Evolutionary conservation across 257 asterid species (phyloP), one percentile per base, ranked within the genome.

Genomic region (Cynanchum wilfordii): DNA sequence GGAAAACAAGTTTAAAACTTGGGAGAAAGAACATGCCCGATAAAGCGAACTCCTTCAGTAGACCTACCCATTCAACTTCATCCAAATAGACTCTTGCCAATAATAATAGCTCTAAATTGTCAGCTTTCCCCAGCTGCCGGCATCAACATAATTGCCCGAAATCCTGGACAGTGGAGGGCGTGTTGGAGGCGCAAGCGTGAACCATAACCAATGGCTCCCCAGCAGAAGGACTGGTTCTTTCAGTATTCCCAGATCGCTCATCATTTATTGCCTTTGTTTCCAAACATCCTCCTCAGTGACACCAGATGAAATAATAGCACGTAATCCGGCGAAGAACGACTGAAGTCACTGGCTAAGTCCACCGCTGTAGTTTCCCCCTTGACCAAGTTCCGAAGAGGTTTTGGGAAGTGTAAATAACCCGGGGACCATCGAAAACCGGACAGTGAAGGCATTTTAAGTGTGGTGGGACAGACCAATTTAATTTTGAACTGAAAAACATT

Each of bases 41-140:
- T 86, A n/a, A 95, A 72, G 90, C 97, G 69, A 98, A 95, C 36
- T n/a, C 82, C 89, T 82, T 95, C 98, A 4, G 98, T 95, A 24
- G 99, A 87, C 76, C 98, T 95, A 24, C 99, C 98, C 99, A 95
- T 95, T 16, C 99, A 92, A 95, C 83, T n/a, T 95, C 99, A 82
- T 95, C 99, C 90, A 95, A 66, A 82, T 95, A 92, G 22, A 96
- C n/a, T 95, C 87, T 95, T 95, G 70, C 99, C 98, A 64, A 95
- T 85, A 55, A 95, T 75, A 70, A 92, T 87, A 7, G 92, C 98
- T 33, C 98, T 98, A 75, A 79, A 75, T 62, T 79, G 82, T 90
- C 88, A 95, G 68, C 84, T 86, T 95, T 82, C 83, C 85, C 81
- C 97, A 2, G 88, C 97, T 20, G 98, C n/a, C 90, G 38, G 99